These are phyloP conservation scores for Pichia insulana DNA, from an alignment of 805 yeast species.

Conservation along the genomic window DNA sequence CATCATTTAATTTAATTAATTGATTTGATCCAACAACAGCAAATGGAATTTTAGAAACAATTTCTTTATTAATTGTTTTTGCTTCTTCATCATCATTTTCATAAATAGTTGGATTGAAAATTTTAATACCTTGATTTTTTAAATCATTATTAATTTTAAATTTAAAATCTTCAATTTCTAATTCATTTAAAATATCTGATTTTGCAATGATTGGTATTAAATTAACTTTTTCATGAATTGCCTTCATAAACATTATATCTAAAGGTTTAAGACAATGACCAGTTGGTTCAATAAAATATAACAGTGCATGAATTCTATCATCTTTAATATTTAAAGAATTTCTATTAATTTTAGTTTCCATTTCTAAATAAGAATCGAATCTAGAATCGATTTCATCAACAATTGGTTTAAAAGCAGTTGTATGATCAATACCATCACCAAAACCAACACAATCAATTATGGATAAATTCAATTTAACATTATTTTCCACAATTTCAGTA, in stretches of 20 bases:
- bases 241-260: slow-evolving; percentile 82
- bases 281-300: slow-evolving; percentile 94
- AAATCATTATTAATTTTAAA: slow-evolving; percentile 71
- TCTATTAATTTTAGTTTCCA: slow-evolving; percentile 78
- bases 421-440: slow-evolving; percentile 81
- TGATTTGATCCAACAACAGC: slow-evolving; percentile 89
- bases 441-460: slow-evolving; percentile 90
- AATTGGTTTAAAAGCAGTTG: slow-evolving; percentile 81
- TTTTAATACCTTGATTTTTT: slow-evolving; percentile 58
- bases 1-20: slow-evolving; percentile 62
- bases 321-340: slow-evolving; percentile 49
- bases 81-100: slow-evolving; percentile 80
- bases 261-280: slow-evolving; percentile 87
- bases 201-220: slow-evolving; percentile 92
- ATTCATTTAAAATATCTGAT: slow-evolving; percentile 85
- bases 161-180: slow-evolving; percentile 73
- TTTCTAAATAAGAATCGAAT: slow-evolving; percentile 82
- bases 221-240: slow-evolving; percentile 84
- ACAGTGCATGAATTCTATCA: slow-evolving; percentile 83
- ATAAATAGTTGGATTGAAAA: slow-evolving; percentile 70
- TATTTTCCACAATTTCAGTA: slow-evolving; percentile 84
- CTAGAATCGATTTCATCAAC: slow-evolving; percentile 81
- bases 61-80: slow-evolving; percentile 50
- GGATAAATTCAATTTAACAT: slow-evolving; percentile 76
- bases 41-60: slow-evolving; percentile 72